Conservation (phyloP, 2,329 filamentous ascomycete genomes). For the Aspergillus brasiliensis region DNA sequence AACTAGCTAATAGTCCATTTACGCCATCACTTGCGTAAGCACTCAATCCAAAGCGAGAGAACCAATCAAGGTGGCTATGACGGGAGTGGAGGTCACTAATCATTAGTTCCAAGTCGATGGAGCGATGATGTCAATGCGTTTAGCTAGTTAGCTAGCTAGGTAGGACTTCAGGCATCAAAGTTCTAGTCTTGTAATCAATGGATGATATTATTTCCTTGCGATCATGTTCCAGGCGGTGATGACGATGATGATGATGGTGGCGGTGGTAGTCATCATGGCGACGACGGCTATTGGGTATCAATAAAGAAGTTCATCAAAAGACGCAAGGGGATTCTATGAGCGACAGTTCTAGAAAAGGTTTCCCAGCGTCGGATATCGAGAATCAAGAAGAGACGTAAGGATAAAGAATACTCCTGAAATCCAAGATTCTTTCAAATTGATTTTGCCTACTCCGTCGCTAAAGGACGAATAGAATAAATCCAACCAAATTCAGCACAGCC, state of each 20-base stretch:
- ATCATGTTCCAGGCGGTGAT: too few relatives aligned
- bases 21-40: constrained; percentile 1
- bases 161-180: too few relatives aligned
- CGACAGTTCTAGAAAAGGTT: neutral
- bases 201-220: too few relatives aligned
- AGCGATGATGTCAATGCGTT: neutral
- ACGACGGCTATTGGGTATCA: too few relatives aligned
- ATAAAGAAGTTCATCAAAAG: too few relatives aligned
- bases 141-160: neutral
- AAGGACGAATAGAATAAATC: neutral
- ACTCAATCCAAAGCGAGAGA: neutral
- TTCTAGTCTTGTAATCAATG: too few relatives aligned
- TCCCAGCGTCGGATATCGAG: too few relatives aligned
- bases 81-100: neutral
- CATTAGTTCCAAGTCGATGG: neutral
- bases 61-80: neutral
- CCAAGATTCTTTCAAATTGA: neutral
- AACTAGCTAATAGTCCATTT: neutral
- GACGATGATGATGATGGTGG: too few relatives aligned
- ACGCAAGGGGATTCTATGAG: too few relatives aligned
- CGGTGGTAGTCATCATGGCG: too few relatives aligned
- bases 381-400: neutral
- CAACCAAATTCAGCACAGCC: neutral
- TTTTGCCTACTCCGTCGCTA: constrained; percentile 9
- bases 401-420: neutral